A percentile compares a stretch with the other conserved stretches of the same genome.
These are phyloP conservation scores for Emericellopsis cladophorae DNA, from an alignment of 2,329 filamentous ascomycete genomes.

Conservation along the genomic window DNA sequence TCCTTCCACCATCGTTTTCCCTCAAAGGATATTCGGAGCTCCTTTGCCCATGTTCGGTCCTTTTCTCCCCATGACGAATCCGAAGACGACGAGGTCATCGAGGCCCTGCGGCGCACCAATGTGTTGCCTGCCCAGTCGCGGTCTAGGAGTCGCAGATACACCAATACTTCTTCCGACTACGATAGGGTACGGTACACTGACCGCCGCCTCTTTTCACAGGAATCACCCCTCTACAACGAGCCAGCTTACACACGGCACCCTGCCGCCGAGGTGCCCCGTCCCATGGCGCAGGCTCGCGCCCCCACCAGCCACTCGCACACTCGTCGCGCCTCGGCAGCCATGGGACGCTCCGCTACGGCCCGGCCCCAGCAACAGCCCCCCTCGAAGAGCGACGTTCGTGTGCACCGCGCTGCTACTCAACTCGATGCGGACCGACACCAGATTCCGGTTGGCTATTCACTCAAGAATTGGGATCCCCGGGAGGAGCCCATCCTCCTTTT, in stretches of 20 bases:
- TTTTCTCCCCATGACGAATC: slow-evolving; percentile 47
- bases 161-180: slow-evolving; percentile 26
- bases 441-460: slow-evolving; percentile 82
- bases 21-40: slow-evolving; percentile 42
- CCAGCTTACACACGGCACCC: slow-evolving; percentile 20
- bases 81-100: slow-evolving; percentile 50
- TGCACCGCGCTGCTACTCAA: slow-evolving; percentile 34
- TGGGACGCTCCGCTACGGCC: neutral
- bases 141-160: slow-evolving; percentile 16
- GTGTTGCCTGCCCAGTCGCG: slow-evolving; percentile 37
- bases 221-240: slow-evolving; percentile 19
- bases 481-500: slow-evolving; percentile 90
- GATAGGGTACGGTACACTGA: slow-evolving; percentile 46
- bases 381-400: slow-evolving; percentile 34
- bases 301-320: slow-evolving; percentile 27
- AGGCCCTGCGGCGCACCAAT: slow-evolving; percentile 39
- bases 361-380: slow-evolving; percentile 34
- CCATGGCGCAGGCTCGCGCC: slow-evolving; percentile 19
- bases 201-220: slow-evolving; percentile 44
- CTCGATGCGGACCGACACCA: slow-evolving; percentile 50
- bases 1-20: slow-evolving; percentile 11
- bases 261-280: slow-evolving; percentile 28
- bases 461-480: slow-evolving; percentile 96
- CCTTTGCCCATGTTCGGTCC: slow-evolving; percentile 46
- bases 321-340: slow-evolving; percentile 32